Percentiles rank a stretch among this genome's conserved stretches.
phyloP scores from a whole-genome alignment of 495 filamentous ascomycete species.

The Chaetomium cochliodes region DNA sequence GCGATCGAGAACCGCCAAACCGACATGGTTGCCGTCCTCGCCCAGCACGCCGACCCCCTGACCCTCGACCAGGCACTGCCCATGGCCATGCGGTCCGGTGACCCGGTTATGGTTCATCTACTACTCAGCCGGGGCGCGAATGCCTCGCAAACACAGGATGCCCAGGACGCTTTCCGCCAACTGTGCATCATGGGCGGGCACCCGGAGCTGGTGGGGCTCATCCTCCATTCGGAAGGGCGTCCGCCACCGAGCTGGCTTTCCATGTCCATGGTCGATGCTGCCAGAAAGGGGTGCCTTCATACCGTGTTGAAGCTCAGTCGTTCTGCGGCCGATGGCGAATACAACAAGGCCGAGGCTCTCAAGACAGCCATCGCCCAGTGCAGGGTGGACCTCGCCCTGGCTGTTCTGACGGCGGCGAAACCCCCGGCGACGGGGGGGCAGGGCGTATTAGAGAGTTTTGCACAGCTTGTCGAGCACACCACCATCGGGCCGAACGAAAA shows the following conservation, averaged over 20 bases:
- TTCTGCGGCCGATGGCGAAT: constrained; percentile 45
- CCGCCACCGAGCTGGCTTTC: constrained; percentile 39
- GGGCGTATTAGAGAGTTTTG: constrained; percentile 43
- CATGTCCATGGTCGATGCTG: constrained; percentile 47
- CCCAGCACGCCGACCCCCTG: constrained; percentile 43
- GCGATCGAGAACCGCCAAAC: constrained; percentile 46
- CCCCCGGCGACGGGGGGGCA: constrained; percentile 39
- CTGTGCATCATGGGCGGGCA: constrained; percentile 42
- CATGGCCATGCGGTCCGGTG: constrained; percentile 40
- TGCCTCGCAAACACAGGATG: constrained; percentile 38
- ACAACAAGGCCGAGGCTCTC: constrained; percentile 46
- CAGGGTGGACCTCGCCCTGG: constrained; percentile 46
- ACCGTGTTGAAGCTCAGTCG: constrained; percentile 48
- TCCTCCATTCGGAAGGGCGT: constrained; percentile 45
- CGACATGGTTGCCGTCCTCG: constrained; percentile 51
- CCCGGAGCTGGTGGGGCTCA: constrained; percentile 41
- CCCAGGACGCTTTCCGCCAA: constrained; percentile 46
- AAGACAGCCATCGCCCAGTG: constrained; percentile 42
- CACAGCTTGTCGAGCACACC: constrained; percentile 38
- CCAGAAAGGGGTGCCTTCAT: constrained; percentile 42
- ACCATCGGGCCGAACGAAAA: constrained; percentile 47
- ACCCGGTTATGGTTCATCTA: constrained; percentile 38
- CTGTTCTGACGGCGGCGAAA: constrained; percentile 45
- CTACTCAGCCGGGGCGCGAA: constrained; percentile 46
- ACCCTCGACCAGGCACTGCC: constrained; percentile 44